Evolutionary conservation across 768 basidiomycete genomes (phyloP).

Genomic region (Mycena floridula): DNA sequence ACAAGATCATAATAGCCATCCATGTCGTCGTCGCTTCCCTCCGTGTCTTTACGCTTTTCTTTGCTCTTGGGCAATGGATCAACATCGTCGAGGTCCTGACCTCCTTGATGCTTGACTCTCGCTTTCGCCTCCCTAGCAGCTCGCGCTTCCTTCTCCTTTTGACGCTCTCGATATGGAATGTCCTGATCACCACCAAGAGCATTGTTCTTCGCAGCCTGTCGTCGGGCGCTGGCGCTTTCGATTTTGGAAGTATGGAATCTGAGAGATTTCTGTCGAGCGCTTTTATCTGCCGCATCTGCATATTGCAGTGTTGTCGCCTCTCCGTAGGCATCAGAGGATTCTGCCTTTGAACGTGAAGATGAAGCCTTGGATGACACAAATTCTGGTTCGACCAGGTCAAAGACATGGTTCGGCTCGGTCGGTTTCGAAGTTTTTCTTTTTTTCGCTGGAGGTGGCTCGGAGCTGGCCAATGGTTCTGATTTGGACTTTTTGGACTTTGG

Average conservation of each 20-base stretch:
- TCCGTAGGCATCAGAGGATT: constrained; percentile 52
- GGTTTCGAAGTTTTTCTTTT: constrained; percentile 42
- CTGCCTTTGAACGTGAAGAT: constrained; percentile 18
- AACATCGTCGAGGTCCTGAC: constrained; percentile 60
- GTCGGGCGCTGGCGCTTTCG: constrained; percentile 69
- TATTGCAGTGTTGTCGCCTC: constrained; percentile 65
- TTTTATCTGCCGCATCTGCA: constrained; percentile 80
- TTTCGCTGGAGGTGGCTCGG: constrained; percentile 42
- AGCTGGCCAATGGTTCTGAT: constrained; percentile 2
- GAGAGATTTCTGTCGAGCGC: constrained; percentile 71
- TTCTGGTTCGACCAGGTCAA: constrained; percentile 78
- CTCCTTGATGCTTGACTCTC: constrained; percentile 42
- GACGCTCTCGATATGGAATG: constrained; percentile 78
- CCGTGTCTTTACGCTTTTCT: constrained; percentile 26
- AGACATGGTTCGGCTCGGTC: constrained; percentile 33
- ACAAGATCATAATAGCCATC: constrained; percentile 92
- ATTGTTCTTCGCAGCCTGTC: constrained; percentile 64
- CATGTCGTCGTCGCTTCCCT: constrained; percentile 35
- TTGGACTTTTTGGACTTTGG: constrained; percentile 4
- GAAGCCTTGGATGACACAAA: constrained; percentile 41
- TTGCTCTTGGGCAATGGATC: constrained; percentile 35
- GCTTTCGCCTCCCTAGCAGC: constrained; percentile 47
- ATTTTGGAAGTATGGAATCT: constrained; percentile 94
- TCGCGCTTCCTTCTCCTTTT: constrained; percentile 54
- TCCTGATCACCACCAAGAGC: constrained; percentile 91